These are phyloP conservation scores for Ophiocordyceps camponoti-leonardi DNA, from an alignment of 2,329 filamentous ascomycete species.

Conservation along the genomic window DNA sequence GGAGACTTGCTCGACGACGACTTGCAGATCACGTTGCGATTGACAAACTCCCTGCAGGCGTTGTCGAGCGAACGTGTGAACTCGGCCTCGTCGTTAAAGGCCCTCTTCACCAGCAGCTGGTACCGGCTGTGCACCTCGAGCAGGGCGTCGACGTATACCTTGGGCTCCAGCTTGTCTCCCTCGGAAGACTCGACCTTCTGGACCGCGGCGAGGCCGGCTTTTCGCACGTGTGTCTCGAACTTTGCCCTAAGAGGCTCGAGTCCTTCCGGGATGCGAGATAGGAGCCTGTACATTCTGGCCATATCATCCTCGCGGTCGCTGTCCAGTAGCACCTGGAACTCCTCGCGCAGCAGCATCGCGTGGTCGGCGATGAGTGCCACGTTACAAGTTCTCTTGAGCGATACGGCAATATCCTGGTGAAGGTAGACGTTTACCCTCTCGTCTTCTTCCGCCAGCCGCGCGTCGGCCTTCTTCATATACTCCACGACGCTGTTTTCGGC, in stretches of 20 bases:
- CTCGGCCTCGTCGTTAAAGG: slow-evolving; percentile 89
- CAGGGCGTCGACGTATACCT: slow-evolving; percentile 88
- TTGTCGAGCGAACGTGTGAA: slow-evolving; percentile 95
- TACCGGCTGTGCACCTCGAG: slow-evolving; percentile 92
- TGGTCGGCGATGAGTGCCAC: slow-evolving; percentile 81
- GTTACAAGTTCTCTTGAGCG: slow-evolving; percentile 76
- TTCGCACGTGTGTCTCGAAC: slow-evolving; percentile 86
- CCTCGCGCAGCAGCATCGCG: slow-evolving; percentile 69
- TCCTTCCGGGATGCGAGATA: slow-evolving; percentile 79
- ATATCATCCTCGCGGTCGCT: slow-evolving; percentile 93
- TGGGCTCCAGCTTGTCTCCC: slow-evolving; percentile 82
- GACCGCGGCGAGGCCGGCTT: slow-evolving; percentile 73
- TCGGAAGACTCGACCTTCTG: slow-evolving; percentile 77
- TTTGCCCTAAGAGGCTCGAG: slow-evolving; percentile 72
- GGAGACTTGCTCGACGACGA: slow-evolving; percentile 86
- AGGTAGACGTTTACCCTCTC: slow-evolving; percentile 84
- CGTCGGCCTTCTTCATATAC: slow-evolving; percentile 99
- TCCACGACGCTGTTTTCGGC: slow-evolving; percentile 95
- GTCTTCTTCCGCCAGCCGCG: slow-evolving; percentile 79
- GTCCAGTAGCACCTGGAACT: slow-evolving; percentile 87
- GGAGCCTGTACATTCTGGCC: slow-evolving; percentile 85
- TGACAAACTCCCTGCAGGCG: slow-evolving; percentile 94
- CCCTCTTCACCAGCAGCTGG: slow-evolving; percentile 73
- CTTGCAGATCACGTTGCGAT: slow-evolving; percentile 92
- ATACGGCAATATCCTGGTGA: slow-evolving; percentile 72